phyloP scores from a whole-genome alignment of 1,284 basidiomycete species.

The Sphagnurus paluster region DNA sequence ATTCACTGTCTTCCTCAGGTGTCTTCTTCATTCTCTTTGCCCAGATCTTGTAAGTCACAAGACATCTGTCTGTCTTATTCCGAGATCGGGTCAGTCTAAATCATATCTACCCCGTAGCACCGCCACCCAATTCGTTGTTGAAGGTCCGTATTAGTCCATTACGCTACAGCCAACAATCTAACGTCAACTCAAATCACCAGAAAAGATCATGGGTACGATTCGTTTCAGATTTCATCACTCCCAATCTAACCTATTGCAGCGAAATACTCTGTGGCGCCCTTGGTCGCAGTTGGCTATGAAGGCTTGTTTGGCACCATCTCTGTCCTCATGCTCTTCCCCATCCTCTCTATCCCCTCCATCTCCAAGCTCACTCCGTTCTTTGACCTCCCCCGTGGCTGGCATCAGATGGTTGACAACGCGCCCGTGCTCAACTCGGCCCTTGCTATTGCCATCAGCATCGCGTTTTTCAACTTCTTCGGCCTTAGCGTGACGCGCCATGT shows the following conservation, averaged over 20 bases:
- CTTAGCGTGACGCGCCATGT: conserved; percentile 90
- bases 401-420: conserved; percentile 83
- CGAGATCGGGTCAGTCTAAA: conserved; percentile 17
- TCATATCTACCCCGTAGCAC: conserved; percentile 51
- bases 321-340: conserved; percentile 72
- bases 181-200: too few relatives aligned
- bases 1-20: conserved; percentile 41
- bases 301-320: conserved; percentile 89
- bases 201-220: conserved; percentile 77
- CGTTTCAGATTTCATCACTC: background rate
- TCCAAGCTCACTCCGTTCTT: conserved; percentile 76
- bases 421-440: conserved; percentile 78
- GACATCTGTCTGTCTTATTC: conserved; percentile 20
- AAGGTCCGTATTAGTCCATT: conserved; percentile 90
- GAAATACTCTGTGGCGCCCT: conserved; percentile 85
- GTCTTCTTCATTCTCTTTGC: conserved; percentile 93
- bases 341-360: conserved; percentile 62
- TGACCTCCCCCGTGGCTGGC: conserved; percentile 88
- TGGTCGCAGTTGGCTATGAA: conserved; percentile 93
- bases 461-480: conserved; percentile 97
- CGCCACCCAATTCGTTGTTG: conserved; percentile 92
- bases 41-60: conserved; percentile 83
- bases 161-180: too few relatives aligned
- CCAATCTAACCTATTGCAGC: conserved; percentile 30
- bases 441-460: conserved; percentile 81